Base-by-base conservation (phyloP, 371 early-diverging fungal genomes). In the Phascolomyces articulosus region DNA sequence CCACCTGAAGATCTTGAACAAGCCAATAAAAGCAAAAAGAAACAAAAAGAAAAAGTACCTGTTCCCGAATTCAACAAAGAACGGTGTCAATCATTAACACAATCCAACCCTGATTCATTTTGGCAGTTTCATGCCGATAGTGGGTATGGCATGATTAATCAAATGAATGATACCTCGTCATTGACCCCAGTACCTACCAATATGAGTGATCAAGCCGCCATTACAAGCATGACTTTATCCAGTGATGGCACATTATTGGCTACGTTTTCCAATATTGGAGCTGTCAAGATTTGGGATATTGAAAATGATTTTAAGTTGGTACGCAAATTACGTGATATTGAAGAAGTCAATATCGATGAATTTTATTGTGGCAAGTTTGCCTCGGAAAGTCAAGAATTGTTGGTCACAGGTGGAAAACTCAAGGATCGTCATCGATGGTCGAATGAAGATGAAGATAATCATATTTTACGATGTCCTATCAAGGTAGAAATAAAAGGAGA, bases 341-440 rank as follows among this genome's bases (percentile, higher is more conserved):
- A 79, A 62, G 96, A 96, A 71, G 62, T 74, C 7, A 85, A 95
- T 60, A 95, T 96, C 68, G 96, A 96, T 68, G 96, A 96, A 69
- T 95, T 91, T 64, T 95, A 91, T 60, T 89, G 90, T 20, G 96
- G 96, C 16, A 79, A 87, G 34, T 93, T 95, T 59, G 75, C 80
- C 0, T 40, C 38, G 2, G 57, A 56, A 28, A 24, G 10, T 3
- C 72, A 63, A 1, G 62, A 74, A 7, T 54, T 80, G 21, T 27
- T 63, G 15, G 74, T 65, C 7, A 74, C 72, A 0, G 80, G 74
- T 31, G 82, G 82, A 21, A 82, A 82, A 40, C 76, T 91, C 26
- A 96, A 96, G 70, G 94, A 96, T 69, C 86, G 95, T 24, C 83
- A 86, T 65, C 79, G 87, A 29, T 96, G 96, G 95, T 92, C 91